Conservation (phyloP, 331 rosid genomes). For the Quercus tomentella region DNA sequence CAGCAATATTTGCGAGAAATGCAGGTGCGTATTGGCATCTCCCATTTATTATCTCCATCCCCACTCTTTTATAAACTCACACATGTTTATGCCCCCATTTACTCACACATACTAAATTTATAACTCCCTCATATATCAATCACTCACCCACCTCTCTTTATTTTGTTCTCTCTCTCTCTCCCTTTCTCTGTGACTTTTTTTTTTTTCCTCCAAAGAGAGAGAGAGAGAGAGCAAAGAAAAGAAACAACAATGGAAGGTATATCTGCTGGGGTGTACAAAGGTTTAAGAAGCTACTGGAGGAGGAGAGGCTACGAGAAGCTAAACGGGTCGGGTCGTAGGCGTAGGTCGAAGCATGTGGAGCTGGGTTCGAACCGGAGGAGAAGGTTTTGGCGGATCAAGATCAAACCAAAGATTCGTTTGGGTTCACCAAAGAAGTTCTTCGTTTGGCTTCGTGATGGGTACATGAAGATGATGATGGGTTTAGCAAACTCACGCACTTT, state of each 20-base stretch:
- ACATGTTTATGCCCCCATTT: neutral
- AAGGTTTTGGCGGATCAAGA: slow-evolving; percentile 56
- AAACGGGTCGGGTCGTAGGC: slow-evolving; percentile 20
- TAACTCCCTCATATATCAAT: neutral
- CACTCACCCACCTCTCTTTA: neutral
- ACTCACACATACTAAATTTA: neutral
- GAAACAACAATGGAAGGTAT: slow-evolving; percentile 49
- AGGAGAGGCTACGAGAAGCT: slow-evolving; percentile 51
- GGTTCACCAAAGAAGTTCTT: slow-evolving; percentile 38
- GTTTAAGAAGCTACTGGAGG: slow-evolving; percentile 50
- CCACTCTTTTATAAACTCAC: neutral
- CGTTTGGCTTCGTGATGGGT: slow-evolving; percentile 75
- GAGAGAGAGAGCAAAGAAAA: neutral
- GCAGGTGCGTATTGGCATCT: neutral
- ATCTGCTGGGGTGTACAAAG: slow-evolving; percentile 34
- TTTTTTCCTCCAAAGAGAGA: neutral
- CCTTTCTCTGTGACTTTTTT: too few species aligned
- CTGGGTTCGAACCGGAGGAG: slow-evolving; percentile 25
- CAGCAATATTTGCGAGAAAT: slow-evolving; percentile 8
- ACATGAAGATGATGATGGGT: slow-evolving; percentile 65
- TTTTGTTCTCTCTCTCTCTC: neutral
- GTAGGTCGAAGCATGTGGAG: slow-evolving; percentile 19
- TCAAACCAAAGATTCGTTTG: slow-evolving; percentile 40
- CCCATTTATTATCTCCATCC: slow-evolving; percentile 26
- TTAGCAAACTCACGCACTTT: slow-evolving; percentile 58